These are phyloP conservation scores for Alternaria brassicicola DNA, from an alignment of 2,329 filamentous ascomycete genomes.

Conservation along the genomic window DNA sequence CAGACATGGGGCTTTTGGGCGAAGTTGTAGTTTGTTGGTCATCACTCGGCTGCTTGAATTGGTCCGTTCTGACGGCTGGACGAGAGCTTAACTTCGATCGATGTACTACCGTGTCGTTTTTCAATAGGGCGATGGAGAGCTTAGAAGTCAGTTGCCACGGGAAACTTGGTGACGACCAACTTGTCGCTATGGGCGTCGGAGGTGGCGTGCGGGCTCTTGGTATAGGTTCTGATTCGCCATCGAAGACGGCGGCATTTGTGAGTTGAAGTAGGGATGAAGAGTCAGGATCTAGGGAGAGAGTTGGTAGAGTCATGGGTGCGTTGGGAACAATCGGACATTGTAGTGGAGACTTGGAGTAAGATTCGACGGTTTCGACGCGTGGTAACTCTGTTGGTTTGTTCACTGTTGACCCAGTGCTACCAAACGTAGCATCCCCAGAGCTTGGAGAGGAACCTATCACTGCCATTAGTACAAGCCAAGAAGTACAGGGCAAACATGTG, in stretches of 20 bases:
- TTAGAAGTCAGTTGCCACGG: constrained; percentile 35
- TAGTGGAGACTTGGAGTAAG: constrained; percentile 10
- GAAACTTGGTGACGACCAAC: constrained; percentile 39
- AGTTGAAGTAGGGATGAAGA: constrained; percentile 32
- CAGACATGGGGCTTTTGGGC: constrained; percentile 17
- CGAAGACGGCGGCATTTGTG: constrained; percentile 36
- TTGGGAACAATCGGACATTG: constrained; percentile 24
- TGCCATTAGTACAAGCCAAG: constrained; percentile 1
- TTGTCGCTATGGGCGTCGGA: constrained; percentile 26
- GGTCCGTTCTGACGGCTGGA: constrained; percentile 30
- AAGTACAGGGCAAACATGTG: neutral
- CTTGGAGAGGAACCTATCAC: constrained; percentile 23
- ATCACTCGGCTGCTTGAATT: constrained; percentile 12
- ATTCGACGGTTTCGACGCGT: constrained; percentile 8
- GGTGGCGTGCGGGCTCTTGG: constrained; percentile 16
- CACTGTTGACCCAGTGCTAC: constrained; percentile 18
- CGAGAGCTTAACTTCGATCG: constrained; percentile 37
- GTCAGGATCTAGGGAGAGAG: constrained; percentile 17
- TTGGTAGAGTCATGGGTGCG: constrained; percentile 13
- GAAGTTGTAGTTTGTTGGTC: constrained; percentile 5
- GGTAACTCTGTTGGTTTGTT: constrained; percentile 23
- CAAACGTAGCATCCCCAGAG: constrained; percentile 8
- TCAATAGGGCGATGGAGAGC: constrained; percentile 34
- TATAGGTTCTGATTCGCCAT: constrained; percentile 45
- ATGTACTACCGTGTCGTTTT: constrained; percentile 43